Conservation (phyloP, 1,284 basidiomycete species). For the Cutaneotrichosporon spelunceum region DNA sequence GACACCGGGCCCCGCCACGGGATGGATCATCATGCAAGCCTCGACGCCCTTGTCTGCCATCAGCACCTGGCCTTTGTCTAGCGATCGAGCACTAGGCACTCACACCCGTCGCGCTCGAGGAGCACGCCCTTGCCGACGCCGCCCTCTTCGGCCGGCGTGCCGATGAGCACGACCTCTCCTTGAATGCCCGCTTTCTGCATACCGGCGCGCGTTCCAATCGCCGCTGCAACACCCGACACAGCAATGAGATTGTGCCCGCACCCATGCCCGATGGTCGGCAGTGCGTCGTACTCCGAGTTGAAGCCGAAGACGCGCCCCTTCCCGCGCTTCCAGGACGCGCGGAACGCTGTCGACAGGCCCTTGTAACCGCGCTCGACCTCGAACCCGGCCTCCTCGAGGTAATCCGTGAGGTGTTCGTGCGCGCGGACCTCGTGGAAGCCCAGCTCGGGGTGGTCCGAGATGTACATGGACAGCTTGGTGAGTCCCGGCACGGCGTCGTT, state of each 20-base stretch:
- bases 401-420: slow-evolving; percentile 30
- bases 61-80: not conserved
- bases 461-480: slow-evolving; percentile 42
- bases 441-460: slow-evolving; percentile 46
- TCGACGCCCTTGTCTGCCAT: slow-evolving; percentile 25
- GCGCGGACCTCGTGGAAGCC: slow-evolving; percentile 38
- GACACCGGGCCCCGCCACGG: slow-evolving; percentile 9
- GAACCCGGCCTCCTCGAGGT: slow-evolving; percentile 37
- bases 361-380: slow-evolving; percentile 46
- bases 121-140: slow-evolving; percentile 74
- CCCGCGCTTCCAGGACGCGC: slow-evolving; percentile 60
- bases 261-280: slow-evolving; percentile 63
- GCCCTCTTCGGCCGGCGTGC: slow-evolving; percentile 81
- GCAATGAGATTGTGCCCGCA: slow-evolving; percentile 87
- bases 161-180: slow-evolving; percentile 72
- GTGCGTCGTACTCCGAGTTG: slow-evolving; percentile 60
- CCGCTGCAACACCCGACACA: slow-evolving; percentile 71
- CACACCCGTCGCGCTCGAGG: slow-evolving; percentile 69
- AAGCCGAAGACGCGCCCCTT: slow-evolving; percentile 63
- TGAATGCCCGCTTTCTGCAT: slow-evolving; percentile 63
- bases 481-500: slow-evolving; percentile 25
- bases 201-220: slow-evolving; percentile 66
- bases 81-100: slow-evolving; percentile 47
- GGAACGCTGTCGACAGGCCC: slow-evolving; percentile 60
- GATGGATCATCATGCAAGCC: slow-evolving; percentile 36